These are phyloP conservation scores for Thermoascus crustaceus DNA, from an alignment of 2,329 filamentous ascomycete genomes.

Conservation along the genomic window DNA sequence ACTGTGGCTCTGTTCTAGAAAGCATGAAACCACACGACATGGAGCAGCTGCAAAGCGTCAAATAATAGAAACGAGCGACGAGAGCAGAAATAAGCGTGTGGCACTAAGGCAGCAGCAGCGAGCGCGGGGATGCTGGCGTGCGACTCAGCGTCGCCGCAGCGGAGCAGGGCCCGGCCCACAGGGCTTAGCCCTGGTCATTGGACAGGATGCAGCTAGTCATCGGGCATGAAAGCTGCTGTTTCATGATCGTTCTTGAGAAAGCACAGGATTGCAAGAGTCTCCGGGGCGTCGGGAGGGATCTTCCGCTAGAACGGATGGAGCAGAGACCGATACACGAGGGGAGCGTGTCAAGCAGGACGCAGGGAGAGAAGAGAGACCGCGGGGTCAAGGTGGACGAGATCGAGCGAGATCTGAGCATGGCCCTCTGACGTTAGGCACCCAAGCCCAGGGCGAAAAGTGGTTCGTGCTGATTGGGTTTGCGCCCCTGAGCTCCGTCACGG, in stretches of 20 bases:
- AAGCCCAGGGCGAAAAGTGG: conserved; percentile 1
- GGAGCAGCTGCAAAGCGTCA: neutral
- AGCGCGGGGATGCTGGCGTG: conserved; percentile 1
- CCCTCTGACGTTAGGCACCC: conserved; percentile 1
- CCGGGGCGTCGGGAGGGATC: too few relatives aligned
- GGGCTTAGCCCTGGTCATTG: neutral
- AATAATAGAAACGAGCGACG: neutral
- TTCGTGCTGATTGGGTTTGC: conserved; percentile 1
- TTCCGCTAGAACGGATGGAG: too few relatives aligned
- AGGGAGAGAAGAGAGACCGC: neutral
- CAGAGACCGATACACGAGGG: too few relatives aligned
- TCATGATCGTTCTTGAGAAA: too few relatives aligned
- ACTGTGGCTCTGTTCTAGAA: conserved; percentile 1
- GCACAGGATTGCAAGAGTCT: too few relatives aligned
- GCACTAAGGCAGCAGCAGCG: neutral
- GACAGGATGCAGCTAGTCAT: neutral
- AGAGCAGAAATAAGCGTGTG: conserved; percentile 2
- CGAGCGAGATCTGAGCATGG: neutral
- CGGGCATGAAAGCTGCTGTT: conserved; percentile 1
- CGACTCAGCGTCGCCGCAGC: neutral
- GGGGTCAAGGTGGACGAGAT: neutral
- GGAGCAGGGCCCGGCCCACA: neutral
- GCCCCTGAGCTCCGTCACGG: conserved; percentile 1
- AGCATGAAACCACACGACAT: neutral
- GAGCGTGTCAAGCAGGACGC: too few relatives aligned